phyloP scores from a whole-genome alignment of 2,329 filamentous ascomycete species.

The Trichoderma cornu-damae region DNA sequence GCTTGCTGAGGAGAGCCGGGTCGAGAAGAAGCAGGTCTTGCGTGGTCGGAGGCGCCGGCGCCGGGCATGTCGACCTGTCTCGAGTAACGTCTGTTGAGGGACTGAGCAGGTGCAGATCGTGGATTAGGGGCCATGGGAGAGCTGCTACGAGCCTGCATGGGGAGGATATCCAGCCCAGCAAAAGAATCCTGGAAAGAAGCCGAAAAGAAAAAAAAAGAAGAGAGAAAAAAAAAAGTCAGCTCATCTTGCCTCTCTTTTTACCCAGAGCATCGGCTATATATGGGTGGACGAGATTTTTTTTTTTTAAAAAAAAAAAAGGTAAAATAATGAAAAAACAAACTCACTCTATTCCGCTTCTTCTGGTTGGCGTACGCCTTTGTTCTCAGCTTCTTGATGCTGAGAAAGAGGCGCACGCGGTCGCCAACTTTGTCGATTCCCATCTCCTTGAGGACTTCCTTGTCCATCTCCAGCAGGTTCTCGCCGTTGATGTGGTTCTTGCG shows the following conservation, averaged over 20 bases:
- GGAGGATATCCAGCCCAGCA: constrained; percentile 65
- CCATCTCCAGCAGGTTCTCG: constrained; percentile 93
- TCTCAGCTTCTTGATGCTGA: constrained; percentile 76
- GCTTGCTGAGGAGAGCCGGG: constrained; percentile 29
- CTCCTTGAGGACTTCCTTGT: constrained; percentile 92
- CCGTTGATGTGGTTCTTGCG: constrained; percentile 94
- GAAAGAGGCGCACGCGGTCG: constrained; percentile 85
- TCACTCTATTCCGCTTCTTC: constrained; percentile 80
- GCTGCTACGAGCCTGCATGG: constrained; percentile 35
- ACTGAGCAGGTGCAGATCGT: constrained; percentile 42
- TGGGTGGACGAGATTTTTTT: not conserved
- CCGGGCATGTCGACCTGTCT: constrained; percentile 51
- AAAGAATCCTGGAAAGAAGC: constrained; percentile 85
- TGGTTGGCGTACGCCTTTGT: constrained; percentile 71
- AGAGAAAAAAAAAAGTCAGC: not conserved
- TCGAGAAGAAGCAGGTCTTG: constrained; percentile 42
- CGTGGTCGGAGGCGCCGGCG: constrained; percentile 19
- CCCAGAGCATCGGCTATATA: not conserved
- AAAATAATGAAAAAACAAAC: no score
- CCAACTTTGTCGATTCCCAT: constrained; percentile 98
- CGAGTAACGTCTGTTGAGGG: constrained; percentile 58
- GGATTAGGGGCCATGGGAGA: constrained; percentile 55
- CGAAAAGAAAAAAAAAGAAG: no score
- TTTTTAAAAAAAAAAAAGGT: no score
- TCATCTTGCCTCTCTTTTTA: not conserved